Percentiles rank a stretch among this genome's conserved stretches.
Conservation (phyloP, 2,329 filamentous ascomycete genomes). For the Calonectria leucothoes region DNA sequence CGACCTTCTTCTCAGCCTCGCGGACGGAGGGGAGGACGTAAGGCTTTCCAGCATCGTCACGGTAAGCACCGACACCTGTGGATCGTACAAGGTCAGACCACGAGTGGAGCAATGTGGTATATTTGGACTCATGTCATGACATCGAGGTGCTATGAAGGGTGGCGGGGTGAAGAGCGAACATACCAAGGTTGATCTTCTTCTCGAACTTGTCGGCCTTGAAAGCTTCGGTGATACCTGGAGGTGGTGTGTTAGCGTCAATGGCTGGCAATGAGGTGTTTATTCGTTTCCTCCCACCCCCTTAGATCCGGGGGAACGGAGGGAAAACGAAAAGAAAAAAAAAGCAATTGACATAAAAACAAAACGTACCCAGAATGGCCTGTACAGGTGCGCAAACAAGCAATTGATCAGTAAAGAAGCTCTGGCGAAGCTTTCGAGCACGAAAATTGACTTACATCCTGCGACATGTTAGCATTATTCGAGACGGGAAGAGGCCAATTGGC, state of each 20-base stretch:
- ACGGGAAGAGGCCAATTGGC: conserved; percentile 27
- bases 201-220: conserved; percentile 96
- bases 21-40: conserved; percentile 96
- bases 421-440: conserved; percentile 15
- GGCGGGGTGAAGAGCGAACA: conserved; percentile 42
- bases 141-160: conserved; percentile 23
- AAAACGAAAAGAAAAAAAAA: conserved; percentile 4
- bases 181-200: conserved; percentile 98
- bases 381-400: conserved; percentile 26
- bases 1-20: conserved; percentile 87
- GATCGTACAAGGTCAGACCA: conserved; percentile 32
- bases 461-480: conserved; percentile 32
- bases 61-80: conserved; percentile 93
- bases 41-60: conserved; percentile 97
- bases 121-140: conserved; percentile 22
- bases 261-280: conserved; percentile 24
- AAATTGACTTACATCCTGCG: conserved; percentile 52
- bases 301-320: conserved; percentile 23
- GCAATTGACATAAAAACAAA: conserved; percentile 34
- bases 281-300: conserved; percentile 19
- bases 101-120: conserved; percentile 23
- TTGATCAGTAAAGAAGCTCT: conserved; percentile 37
- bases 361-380: conserved; percentile 80
- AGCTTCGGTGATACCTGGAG: conserved; percentile 89
- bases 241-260: conserved; percentile 36